phyloP scores from a whole-genome alignment of 2,329 filamentous ascomycete species.

The Cladophialophora carrionii region DNA sequence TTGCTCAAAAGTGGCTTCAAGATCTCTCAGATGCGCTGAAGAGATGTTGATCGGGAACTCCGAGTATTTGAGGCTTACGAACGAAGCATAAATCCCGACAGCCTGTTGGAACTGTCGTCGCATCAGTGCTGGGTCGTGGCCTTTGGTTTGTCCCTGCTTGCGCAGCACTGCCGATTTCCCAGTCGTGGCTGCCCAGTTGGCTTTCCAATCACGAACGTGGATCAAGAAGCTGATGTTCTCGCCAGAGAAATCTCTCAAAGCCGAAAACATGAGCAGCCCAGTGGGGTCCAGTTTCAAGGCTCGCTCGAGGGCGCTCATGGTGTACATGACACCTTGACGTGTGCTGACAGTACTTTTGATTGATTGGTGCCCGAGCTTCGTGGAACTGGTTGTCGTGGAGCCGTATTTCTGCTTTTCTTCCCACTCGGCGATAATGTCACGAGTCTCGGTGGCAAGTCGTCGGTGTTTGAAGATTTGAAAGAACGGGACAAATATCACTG shows the following conservation, averaged over 20 bases:
- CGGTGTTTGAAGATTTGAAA: slow-evolving; percentile 56
- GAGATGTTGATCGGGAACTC: slow-evolving; percentile 70
- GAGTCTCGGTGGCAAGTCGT: slow-evolving; percentile 43
- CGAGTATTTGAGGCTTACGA: slow-evolving; percentile 63
- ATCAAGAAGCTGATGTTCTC: slow-evolving; percentile 72
- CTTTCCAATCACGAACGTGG: slow-evolving; percentile 61
- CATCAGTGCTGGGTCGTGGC: slow-evolving; percentile 40
- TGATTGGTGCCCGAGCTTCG: slow-evolving; percentile 42
- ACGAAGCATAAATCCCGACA: slow-evolving; percentile 64
- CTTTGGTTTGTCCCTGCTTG: slow-evolving; percentile 36
- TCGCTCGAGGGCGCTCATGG: slow-evolving; percentile 65
- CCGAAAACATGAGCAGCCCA: slow-evolving; percentile 66
- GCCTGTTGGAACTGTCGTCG: slow-evolving; percentile 62
- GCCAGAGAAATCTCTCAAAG: slow-evolving; percentile 68
- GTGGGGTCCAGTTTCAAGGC: slow-evolving; percentile 61
- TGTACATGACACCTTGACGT: slow-evolving; percentile 55
- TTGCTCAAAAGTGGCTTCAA: slow-evolving; percentile 61
- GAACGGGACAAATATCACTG: slow-evolving; percentile 66
- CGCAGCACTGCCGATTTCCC: slow-evolving; percentile 26
- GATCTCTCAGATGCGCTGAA: slow-evolving; percentile 57
- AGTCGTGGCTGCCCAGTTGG: slow-evolving; percentile 39
- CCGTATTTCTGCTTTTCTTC: slow-evolving; percentile 44
- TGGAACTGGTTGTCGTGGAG: slow-evolving; percentile 41
- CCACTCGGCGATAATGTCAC: slow-evolving; percentile 46
- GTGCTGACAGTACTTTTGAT: slow-evolving; percentile 45